These are phyloP conservation scores for Pleurostoma richardsiae DNA, from an alignment of 2,329 filamentous ascomycete species.

Conservation along the genomic window DNA sequence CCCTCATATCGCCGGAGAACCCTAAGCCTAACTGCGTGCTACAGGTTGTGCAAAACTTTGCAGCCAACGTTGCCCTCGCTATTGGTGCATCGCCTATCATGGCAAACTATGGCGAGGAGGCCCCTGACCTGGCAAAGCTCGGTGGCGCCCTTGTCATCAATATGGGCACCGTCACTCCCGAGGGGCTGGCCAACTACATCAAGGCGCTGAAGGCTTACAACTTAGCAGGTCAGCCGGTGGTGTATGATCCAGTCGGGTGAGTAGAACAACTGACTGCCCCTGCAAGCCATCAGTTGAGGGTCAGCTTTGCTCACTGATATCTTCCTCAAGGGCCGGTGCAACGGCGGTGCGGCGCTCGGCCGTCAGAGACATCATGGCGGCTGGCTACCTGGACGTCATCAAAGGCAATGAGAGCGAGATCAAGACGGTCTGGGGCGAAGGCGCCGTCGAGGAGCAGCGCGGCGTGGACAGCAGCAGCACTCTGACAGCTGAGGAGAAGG, in stretches of 20 bases:
- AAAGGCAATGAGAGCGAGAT: slow-evolving; percentile 95
- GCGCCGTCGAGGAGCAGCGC: slow-evolving; percentile 55
- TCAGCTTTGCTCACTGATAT: too few species aligned
- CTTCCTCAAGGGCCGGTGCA: slow-evolving; percentile 59
- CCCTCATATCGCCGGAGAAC: too few species aligned
- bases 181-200: slow-evolving; percentile 65
- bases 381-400: slow-evolving; percentile 79
- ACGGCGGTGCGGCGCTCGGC: slow-evolving; percentile 69
- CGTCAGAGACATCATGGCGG: slow-evolving; percentile 63
- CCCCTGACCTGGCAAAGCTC: slow-evolving; percentile 69
- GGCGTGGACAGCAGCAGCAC: slow-evolving; percentile 76
- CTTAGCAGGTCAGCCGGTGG: slow-evolving; percentile 63
- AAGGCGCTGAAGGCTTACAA: slow-evolving; percentile 81
- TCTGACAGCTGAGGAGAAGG: slow-evolving; percentile 41
- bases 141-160: slow-evolving; percentile 82
- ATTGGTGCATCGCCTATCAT: slow-evolving; percentile 91
- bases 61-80: slow-evolving; percentile 82
- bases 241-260: slow-evolving; percentile 85
- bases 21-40: too few species aligned
- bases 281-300: too few species aligned
- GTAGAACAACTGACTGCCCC: slow-evolving; percentile 15
- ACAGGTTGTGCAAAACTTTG: slow-evolving; percentile 82
- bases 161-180: slow-evolving; percentile 85
- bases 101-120: slow-evolving; percentile 82
- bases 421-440: slow-evolving; percentile 60